Evolutionary conservation across 768 basidiomycete species (phyloP), one percentile per base, ranked within the genome.

Genomic region (Pulveroboletus sp.): DNA sequence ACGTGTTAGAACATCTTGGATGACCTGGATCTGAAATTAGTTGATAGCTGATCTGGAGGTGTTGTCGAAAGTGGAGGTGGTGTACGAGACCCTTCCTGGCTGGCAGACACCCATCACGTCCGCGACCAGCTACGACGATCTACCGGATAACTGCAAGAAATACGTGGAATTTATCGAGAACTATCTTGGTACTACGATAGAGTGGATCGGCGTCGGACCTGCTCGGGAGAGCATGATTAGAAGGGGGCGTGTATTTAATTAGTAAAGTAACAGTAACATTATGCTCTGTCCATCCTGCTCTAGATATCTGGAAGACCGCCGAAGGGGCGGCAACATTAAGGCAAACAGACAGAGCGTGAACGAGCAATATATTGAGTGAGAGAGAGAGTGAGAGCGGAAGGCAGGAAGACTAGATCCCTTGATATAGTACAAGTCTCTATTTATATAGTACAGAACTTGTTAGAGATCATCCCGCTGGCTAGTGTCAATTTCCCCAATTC

Each of bases 151-250:
- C 53, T 94, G 92, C 74, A 82, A 78, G 74, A 79, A 76, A 60
- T 99, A 98, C 67, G 73, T 98, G 46, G 78, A 79, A 51, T 97
- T 87, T 65, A 89, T 98, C 55, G 94, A 97, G 68, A 60, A 77
- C 17, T 85, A 75, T 64, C 66, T 90, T 17, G 76, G 75, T 8
- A 82, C 88, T 9, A 84, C 83, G 43, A 76, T 97, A 49, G 83
- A 86, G 69, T 98, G 90, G 87, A 92, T 97, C 45, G 95, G 95
- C 10, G 86, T 94, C n/a, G 95, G 95, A 1, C 91, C 95, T 14
- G 89, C 75, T 15, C 69, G 93, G 51, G 86, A 91, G 55, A 84
- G 81, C 55, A 95, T 93, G 88, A 56, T 84, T 44, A 69, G 66
- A 39, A 58, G 50, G 51, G 49, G 49, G 4, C 21, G 24, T 18